Conservation (phyloP, 148 eudicot species). For the Cornus florida region DNA sequence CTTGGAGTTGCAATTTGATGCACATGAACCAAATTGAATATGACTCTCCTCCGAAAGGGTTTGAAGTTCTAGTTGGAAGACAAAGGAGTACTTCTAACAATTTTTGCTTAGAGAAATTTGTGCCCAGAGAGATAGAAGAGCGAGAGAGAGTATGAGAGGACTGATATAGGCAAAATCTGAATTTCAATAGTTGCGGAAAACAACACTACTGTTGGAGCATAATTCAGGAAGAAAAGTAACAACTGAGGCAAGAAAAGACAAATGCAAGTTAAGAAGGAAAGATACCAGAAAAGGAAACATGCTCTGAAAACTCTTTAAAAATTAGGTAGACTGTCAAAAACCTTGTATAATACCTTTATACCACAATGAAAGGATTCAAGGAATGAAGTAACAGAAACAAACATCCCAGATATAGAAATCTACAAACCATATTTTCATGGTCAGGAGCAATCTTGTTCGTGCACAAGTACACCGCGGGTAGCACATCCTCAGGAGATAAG, state of each 20-base stretch:
- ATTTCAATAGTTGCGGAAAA: background rate
- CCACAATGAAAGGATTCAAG: background rate
- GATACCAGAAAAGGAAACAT: background rate
- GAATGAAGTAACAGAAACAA: background rate
- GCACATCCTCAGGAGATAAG: slow-evolving; percentile 85
- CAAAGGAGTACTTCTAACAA: no score
- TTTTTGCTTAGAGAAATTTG: no score
- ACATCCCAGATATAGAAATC: background rate
- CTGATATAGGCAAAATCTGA: no score
- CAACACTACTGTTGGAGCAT: background rate
- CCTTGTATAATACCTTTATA: background rate
- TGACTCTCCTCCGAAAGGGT: no score
- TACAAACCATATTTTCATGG: slow-evolving; percentile 87
- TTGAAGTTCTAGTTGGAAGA: no score
- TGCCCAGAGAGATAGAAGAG: no score
- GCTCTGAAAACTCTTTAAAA: no score
- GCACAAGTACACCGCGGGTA: slow-evolving; percentile 94
- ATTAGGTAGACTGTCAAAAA: background rate
- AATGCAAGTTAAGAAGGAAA: background rate
- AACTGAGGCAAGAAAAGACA: background rate
- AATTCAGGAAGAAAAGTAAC: background rate
- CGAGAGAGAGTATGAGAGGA: no score
- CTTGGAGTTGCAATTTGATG: no score
- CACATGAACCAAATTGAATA: no score
- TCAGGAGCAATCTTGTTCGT: slow-evolving; percentile 96